Conservation (phyloP, 352 stramenopile genomes). For the Phytopythium mirpurense region DNA sequence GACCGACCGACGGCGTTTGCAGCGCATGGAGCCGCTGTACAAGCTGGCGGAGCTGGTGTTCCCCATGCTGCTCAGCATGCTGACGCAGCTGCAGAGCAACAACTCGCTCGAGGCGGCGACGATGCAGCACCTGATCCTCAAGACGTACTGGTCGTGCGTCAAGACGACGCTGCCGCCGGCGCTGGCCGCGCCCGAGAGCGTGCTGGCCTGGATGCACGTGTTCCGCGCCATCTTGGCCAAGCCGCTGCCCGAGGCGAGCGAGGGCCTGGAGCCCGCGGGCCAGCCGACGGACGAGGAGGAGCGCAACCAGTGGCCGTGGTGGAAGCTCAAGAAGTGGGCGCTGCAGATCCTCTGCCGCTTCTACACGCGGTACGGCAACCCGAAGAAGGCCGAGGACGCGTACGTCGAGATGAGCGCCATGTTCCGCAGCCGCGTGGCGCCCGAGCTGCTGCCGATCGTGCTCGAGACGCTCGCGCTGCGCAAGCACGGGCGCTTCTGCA, state of each 20-base stretch:
- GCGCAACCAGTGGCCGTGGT: constrained; percentile 93
- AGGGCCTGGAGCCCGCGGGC: constrained; percentile 67
- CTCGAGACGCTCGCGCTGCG: constrained; percentile 92
- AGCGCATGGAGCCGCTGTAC: constrained; percentile 85
- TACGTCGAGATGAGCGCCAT: constrained; percentile 91
- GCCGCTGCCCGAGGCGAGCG: constrained; percentile 84
- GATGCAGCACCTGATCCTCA: constrained; percentile 94
- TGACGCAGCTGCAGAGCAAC: constrained; percentile 77
- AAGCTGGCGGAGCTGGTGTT: constrained; percentile 92
- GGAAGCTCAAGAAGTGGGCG: constrained; percentile 99
- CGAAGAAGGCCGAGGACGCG: constrained; percentile 90
- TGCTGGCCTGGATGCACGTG: constrained; percentile 93
- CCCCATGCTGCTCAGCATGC: constrained; percentile 91
- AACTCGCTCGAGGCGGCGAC: constrained; percentile 90
- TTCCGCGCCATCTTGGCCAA: constrained; percentile 86
- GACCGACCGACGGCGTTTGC: not conserved
- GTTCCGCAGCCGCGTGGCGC: constrained; percentile 92
- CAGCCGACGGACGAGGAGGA: constrained; percentile 92
- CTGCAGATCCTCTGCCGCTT: constrained; percentile 96
- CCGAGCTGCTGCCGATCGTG: constrained; percentile 69
- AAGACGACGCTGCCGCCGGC: constrained; percentile 92
- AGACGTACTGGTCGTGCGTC: constrained; percentile 97
- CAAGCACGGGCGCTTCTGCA: constrained; percentile 94
- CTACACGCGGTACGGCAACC: constrained; percentile 96
- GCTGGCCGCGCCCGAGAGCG: constrained; percentile 77